Base-by-base conservation (phyloP, 805 yeast genomes). In the Hanseniaspora valbyensis region DNA sequence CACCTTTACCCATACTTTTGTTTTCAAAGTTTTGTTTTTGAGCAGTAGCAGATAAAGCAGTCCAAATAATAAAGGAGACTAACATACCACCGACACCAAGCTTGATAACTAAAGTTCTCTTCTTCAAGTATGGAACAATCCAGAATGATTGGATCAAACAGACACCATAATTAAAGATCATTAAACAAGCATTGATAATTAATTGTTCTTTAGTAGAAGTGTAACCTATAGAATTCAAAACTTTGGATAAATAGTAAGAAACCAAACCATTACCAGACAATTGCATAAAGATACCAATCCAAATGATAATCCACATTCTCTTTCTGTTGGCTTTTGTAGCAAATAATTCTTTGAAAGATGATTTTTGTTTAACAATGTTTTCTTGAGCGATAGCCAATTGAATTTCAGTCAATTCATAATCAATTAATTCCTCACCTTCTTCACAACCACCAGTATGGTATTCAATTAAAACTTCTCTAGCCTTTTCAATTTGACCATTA, bases 241-340 rank as follows among this genome's bases (percentile, higher is more conserved):
- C 81, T 56, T 69, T 67, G 52, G 68, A 64, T 54, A 75, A 63
- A 60, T 75, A 75, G 66, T 73, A 75, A 3, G 76, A 70, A 25
- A 74, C 74, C 53, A 75, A 62, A 52, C 76, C 76, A 56, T 73
- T 74, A 57, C 80, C 80, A 16, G 76, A 70, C 38, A 71, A 57
- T 57, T 72, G 77, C 71, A 66, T 66, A 54, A 70, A 58, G 29
- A 60, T 54, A 37, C 69, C 69, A 21, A 69, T 57, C 56, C 63
- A 59, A 29, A 58, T 21, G 34, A 63, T 55, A 55, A 71, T 58
- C 52, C 66, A 61, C 55, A 69, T 57, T 61, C 78, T 66, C 59
- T 68, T 71, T 54, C 73, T 62, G 58, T 69, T 70, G 29, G 68
- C 65, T 32, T 64, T 62, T 4, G 68, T 68, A 18, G 55, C 59